These are phyloP conservation scores for Sclerotinia subarctica DNA, from an alignment of 2,329 filamentous ascomycete genomes.

Conservation along the genomic window DNA sequence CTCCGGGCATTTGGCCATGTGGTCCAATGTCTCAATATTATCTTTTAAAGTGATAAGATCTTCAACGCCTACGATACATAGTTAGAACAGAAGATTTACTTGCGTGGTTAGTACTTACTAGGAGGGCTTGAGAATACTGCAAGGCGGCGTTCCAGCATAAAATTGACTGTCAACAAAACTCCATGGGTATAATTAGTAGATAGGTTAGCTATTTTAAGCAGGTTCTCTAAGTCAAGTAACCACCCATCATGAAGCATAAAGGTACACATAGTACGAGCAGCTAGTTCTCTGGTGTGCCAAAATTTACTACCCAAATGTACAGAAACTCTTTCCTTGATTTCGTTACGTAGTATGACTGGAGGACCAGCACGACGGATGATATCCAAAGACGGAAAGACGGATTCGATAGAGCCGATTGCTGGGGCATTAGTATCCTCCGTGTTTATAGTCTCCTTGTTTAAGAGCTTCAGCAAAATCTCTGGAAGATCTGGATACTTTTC, in stretches of 20 bases:
- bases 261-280: constrained; percentile 67
- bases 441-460: constrained; percentile 42
- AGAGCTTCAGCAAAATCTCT: constrained; percentile 59
- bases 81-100: neutral
- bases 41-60: constrained; percentile 13
- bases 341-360: constrained; percentile 52
- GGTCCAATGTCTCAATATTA: neutral
- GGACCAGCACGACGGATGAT: constrained; percentile 71
- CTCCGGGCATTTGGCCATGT: constrained; percentile 8
- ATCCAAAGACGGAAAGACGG: constrained; percentile 79
- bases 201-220: constrained; percentile 32
- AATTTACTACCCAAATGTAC: constrained; percentile 64
- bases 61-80: constrained; percentile 2
- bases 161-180: constrained; percentile 53
- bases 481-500: constrained; percentile 65
- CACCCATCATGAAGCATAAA: constrained; percentile 54
- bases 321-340: constrained; percentile 57
- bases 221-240: constrained; percentile 42
- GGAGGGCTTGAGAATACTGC: constrained; percentile 46
- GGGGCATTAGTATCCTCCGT: constrained; percentile 16
- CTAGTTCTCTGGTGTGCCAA: constrained; percentile 81
- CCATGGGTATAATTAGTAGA: constrained; percentile 58
- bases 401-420: constrained; percentile 55
- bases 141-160: constrained; percentile 52
- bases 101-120: constrained; percentile 39